A percentile compares a stretch with the other conserved stretches of the same genome.
Evolutionary conservation across 2,329 filamentous ascomycete genomes (phyloP).

Genomic region (Pseudomassariella vexata): DNA sequence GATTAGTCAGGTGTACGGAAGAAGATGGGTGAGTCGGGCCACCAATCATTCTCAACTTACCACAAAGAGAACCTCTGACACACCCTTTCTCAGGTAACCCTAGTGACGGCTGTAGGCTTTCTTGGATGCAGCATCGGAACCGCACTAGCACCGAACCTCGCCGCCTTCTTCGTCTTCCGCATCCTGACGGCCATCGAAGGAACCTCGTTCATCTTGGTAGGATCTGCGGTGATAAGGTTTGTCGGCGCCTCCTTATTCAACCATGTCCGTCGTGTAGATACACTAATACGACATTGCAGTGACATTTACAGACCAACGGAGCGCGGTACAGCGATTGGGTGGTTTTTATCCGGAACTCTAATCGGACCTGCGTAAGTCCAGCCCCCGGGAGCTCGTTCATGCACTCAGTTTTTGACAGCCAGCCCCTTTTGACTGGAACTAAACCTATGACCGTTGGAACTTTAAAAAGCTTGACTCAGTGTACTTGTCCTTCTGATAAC

Average conservation of each 20-base stretch:
- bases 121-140: conserved; percentile 66
- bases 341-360: conserved; percentile 66
- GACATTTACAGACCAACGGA: conserved; percentile 62
- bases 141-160: conserved; percentile 65
- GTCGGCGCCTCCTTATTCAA: too few relatives aligned
- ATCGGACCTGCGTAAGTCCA: conserved; percentile 67
- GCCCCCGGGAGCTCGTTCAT: too few relatives aligned
- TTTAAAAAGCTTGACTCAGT: too few relatives aligned
- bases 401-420: too few relatives aligned
- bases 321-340: conserved; percentile 66
- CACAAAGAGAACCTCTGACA: conserved; percentile 7
- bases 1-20: conserved; percentile 59
- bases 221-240: conserved; percentile 61
- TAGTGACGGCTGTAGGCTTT: conserved; percentile 58
- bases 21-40: conserved; percentile 42
- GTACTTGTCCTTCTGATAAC: too few relatives aligned
- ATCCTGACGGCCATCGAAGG: conserved; percentile 71
- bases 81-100: conserved; percentile 51
- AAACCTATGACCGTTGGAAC: too few relatives aligned
- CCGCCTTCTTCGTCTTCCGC: conserved; percentile 67
- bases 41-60: too few relatives aligned
- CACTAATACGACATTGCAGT: conserved; percentile 21
- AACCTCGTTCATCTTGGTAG: conserved; percentile 68
- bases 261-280: too few relatives aligned
- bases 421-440: too few relatives aligned